phyloP scores from a whole-genome alignment of 2,329 filamentous ascomycete genomes.

The Elsinoe necatrix region DNA sequence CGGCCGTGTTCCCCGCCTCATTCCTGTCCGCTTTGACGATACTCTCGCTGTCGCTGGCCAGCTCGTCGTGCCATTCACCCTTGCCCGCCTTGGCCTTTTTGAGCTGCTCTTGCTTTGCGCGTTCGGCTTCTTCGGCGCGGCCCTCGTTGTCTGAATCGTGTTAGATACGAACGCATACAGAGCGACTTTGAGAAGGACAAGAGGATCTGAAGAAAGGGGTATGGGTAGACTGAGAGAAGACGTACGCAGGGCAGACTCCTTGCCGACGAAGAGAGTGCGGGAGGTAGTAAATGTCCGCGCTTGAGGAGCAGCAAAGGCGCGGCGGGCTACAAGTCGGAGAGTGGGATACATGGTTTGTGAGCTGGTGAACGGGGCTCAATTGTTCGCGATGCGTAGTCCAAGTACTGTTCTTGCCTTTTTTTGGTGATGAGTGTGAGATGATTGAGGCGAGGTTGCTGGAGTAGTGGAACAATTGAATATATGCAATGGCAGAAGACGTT shows the following conservation, averaged over 20 bases:
- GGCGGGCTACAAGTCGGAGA: constrained; percentile 22
- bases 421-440: background rate
- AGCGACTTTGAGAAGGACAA: background rate
- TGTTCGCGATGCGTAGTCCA: background rate
- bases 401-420: background rate
- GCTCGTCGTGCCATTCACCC: constrained; percentile 66
- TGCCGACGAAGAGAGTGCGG: constrained; percentile 31
- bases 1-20: constrained; percentile 24
- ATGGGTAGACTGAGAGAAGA: background rate
- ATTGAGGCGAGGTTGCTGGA: background rate
- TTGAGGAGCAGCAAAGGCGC: constrained; percentile 24
- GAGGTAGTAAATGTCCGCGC: constrained; percentile 32
- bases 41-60: constrained; percentile 73
- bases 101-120: constrained; percentile 55
- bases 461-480: background rate
- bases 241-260: constrained; percentile 40
- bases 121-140: constrained; percentile 38
- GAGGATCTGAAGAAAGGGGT: background rate
- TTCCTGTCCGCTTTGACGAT: constrained; percentile 39
- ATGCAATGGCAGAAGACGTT: background rate
- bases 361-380: background rate
- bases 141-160: constrained; percentile 32
- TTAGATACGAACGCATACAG: too few species aligned
- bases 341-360: constrained; percentile 18
- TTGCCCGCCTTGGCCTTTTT: constrained; percentile 48